phyloP scores from a whole-genome alignment of 164 flowering plant species.

The Stephania japonica region DNA sequence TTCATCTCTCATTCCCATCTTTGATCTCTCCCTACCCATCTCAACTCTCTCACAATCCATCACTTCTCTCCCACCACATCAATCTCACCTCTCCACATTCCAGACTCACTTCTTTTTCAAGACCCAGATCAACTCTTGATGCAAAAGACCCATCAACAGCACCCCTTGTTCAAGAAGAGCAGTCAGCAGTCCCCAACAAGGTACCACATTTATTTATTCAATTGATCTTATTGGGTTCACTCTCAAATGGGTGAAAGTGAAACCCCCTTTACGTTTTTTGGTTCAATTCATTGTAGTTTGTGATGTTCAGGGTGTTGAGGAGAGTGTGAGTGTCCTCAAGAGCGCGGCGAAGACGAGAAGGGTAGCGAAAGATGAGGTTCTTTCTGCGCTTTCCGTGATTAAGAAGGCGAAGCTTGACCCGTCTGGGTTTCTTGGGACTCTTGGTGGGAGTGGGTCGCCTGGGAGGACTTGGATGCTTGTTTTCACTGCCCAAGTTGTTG shows the following conservation, averaged over 20 bases:
- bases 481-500: slow-evolving; percentile 64
- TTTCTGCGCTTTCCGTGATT: slow-evolving; percentile 58
- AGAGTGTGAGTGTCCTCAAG: slow-evolving; percentile 71
- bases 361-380: slow-evolving; percentile 52
- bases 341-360: slow-evolving; percentile 76
- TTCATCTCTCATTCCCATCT: slow-evolving; percentile 3
- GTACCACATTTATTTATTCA: neutral
- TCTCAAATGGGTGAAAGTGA: neutral
- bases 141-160: slow-evolving; percentile 20
- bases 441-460: slow-evolving; percentile 81
- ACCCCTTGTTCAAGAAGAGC: slow-evolving; percentile 21
- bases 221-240: too few relatives aligned
- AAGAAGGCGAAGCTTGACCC: slow-evolving; percentile 82
- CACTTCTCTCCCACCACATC: neutral
- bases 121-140: slow-evolving; percentile 32
- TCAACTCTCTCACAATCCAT: slow-evolving; percentile 1
- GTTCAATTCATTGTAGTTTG: neutral
- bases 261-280: neutral
- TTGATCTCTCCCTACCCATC: slow-evolving; percentile 8
- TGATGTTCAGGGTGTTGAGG: slow-evolving; percentile 49
- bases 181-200: neutral
- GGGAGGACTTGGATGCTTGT: slow-evolving; percentile 98
- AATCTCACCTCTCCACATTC: neutral
- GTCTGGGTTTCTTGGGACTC: slow-evolving; percentile 55
- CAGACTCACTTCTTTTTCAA: slow-evolving; percentile 14